Base-by-base conservation (phyloP, 148 eudicot genomes). In the Fagopyrum homotropicum region DNA sequence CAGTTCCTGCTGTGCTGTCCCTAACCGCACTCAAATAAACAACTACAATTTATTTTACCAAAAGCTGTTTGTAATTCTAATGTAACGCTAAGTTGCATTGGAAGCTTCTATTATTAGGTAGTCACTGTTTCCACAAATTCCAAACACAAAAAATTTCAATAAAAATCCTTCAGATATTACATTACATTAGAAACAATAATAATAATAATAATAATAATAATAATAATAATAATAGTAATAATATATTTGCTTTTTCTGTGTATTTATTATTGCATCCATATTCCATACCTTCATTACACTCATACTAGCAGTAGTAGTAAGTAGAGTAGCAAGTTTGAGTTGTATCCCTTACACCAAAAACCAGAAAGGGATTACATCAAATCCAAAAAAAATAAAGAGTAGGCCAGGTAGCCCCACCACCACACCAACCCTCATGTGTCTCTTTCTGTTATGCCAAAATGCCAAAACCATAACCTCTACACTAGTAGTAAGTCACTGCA, bases 281-380 rank as follows among this genome's bases (percentile, higher is more conserved):
- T 3, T 61, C 15, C 69, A 61, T 61, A 61, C 2, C 11, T 43
- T 61, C 69, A 61, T 29, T 61, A 61, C 69, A 61, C 44, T 61
- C 44, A 61, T 59, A 59, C 26, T 59, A 59, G 26, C 26, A 0
- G 52, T 8, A 49, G 66, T 57, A 57, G 63, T 19, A 17, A 57
- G 9, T 59, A 59, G 66, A 55, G 40, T 7, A 49, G 15, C 68
- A 26, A 29, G 44, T 30, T 26, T 11, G 75, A 79, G 79, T 84
- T 82, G 77, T 75, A 78, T 80, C 89, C 91, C 91, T 80, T 86
- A 54, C 85, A 85, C 66, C 81, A 84, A 86, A 86, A 86, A 88
- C 54, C 43, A 79, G 82, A 79, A 82, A 86, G 88, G 89, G 68
- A 77, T 77, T 79, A 66, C 70, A 66, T 66, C 46, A 35, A 35